Evolutionary conservation across 2,329 filamentous ascomycete species (phyloP), one percentile per base, ranked within the genome.

Genomic region (Blastomyces silverae): DNA sequence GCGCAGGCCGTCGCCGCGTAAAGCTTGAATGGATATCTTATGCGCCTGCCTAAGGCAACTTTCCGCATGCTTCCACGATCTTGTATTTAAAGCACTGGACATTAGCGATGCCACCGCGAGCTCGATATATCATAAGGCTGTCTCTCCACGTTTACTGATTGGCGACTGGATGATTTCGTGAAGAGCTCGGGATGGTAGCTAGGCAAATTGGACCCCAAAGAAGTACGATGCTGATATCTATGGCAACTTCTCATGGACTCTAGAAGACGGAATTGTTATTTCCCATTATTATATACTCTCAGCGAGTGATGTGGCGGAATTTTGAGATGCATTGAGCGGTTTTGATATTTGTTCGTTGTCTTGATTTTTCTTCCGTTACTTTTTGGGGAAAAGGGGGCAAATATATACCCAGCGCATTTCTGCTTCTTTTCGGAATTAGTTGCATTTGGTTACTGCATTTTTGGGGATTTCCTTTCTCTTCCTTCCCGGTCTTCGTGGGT

Each of bases 1-100:
- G 44, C 57, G 25, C 61, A 71, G 58, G 62, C 70, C 58, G 71
- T 74, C 50, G 66, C 70, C 55, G 76, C 75, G 34, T 77, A 70
- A 72, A 17, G 15, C 17, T 11, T 4, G 31, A 28, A 37, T n/a
- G 25, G 25, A 25, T 50, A 48, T 28, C 34, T 11, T 28, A 25
- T 13, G 37, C 11, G 42, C 22, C 2, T 20, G 22, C 22, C 6
- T 17, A 17, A 31, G 28, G 39, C 39, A 28, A 31, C 57, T 17
- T 22, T 46, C 15, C n/a, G 37, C 17, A 31, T 46, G n/a, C 8
- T 48, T 60, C n/a, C 48, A 60, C 6, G 20, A 11, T 22, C 31
- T 37, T 37, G 1, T n/a, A 6, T 22, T 37, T n/a, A 28, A 31
- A 31, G 6, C n/a, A n/a, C 2, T 17, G 53, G 53, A 11, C 31